phyloP scores from a whole-genome alignment of 169 alveolate genomes.

The Eimeria praecox region DNA sequence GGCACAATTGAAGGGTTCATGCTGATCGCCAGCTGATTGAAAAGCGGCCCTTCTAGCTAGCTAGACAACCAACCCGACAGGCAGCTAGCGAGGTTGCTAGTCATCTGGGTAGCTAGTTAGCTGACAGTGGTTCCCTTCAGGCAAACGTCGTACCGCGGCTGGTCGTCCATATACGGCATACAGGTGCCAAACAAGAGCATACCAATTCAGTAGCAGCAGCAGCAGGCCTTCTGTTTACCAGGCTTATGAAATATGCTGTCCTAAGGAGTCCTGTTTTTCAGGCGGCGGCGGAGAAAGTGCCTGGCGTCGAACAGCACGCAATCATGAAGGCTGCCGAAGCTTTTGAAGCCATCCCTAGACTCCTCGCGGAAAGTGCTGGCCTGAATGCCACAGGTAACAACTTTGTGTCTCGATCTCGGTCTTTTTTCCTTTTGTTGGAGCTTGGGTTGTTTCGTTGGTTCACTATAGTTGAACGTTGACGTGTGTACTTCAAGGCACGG shows the following conservation, averaged over 20 bases:
- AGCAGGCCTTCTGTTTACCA: not conserved
- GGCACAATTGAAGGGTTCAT: not conserved
- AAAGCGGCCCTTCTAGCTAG: not conserved
- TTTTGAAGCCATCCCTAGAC: slow-evolving; percentile 97
- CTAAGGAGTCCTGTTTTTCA: not conserved
- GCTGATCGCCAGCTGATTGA: not conserved
- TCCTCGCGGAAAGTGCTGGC: slow-evolving; percentile 96
- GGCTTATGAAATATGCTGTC: not conserved
- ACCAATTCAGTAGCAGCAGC: not conserved
- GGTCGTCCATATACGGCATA: not conserved
- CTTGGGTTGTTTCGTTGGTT: not conserved
- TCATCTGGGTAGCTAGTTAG: not conserved
- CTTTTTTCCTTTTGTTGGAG: not conserved
- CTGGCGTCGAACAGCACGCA: slow-evolving; percentile 95
- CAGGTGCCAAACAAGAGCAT: not conserved
- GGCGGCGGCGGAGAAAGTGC: slow-evolving; percentile 80
- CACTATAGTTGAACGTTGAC: not conserved
- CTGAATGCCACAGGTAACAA: slow-evolving; percentile 94
- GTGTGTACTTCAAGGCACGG: not conserved
- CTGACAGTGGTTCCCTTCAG: not conserved
- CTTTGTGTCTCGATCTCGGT: not conserved
- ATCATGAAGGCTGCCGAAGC: slow-evolving; percentile 98
- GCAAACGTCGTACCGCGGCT: not conserved
- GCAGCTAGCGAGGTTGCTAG: not conserved
- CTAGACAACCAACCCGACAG: not conserved